Evolutionary conservation across 257 asterid species (phyloP).

Genomic region (Solanum gandarillasii): DNA sequence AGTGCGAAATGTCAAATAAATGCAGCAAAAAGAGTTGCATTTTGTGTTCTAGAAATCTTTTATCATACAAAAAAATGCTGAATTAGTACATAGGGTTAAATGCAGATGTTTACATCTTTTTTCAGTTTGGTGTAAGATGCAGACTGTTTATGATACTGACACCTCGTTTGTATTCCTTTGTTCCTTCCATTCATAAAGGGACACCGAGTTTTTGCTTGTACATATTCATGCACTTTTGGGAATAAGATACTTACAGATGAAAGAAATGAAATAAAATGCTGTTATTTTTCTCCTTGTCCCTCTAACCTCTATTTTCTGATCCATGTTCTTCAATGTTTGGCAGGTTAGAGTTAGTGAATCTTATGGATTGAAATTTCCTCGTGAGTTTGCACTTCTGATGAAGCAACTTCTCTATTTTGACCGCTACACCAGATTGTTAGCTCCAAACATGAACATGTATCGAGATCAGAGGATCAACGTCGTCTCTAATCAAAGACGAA

Average conservation of each 20-base stretch:
- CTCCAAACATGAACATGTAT: constrained; percentile 93
- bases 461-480: constrained; percentile 84
- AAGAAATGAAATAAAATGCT: background rate
- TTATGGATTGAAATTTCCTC: constrained; percentile 85
- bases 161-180: background rate
- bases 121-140: background rate
- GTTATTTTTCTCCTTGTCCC: background rate
- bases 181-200: background rate
- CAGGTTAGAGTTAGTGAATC: constrained; percentile 96
- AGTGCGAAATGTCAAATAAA: background rate
- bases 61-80: background rate
- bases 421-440: constrained; percentile 81
- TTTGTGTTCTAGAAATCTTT: background rate
- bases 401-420: constrained; percentile 94
- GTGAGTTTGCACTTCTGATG: constrained; percentile 96
- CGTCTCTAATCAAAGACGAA: constrained; percentile 39
- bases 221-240: background rate
- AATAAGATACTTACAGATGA: background rate
- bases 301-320: background rate
- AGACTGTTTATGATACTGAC: background rate
- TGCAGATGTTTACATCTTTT: background rate
- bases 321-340: background rate
- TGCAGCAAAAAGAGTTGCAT: background rate
- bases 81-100: background rate
- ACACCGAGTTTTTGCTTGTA: background rate